Conservation (phyloP, 257 asterid genomes). For the Primulina huaijiensis region DNA sequence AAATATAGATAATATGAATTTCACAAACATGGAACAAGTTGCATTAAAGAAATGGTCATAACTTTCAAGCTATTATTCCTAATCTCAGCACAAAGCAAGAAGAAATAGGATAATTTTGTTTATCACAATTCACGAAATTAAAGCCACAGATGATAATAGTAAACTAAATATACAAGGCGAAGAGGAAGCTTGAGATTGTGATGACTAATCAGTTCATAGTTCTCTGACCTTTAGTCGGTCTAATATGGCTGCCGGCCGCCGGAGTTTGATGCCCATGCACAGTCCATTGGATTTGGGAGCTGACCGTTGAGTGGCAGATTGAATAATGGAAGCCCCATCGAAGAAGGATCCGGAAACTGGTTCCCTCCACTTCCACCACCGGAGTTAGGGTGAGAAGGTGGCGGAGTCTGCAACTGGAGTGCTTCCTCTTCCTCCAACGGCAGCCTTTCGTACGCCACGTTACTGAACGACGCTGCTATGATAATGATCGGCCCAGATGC, state of each 20-base stretch:
- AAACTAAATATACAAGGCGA: conserved; percentile 22
- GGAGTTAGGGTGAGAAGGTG: conserved; percentile 17
- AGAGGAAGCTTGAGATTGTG: conserved; percentile 9
- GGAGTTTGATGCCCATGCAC: conserved; percentile 39
- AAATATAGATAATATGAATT: conserved; percentile 27
- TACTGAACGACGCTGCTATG: conserved; percentile 52
- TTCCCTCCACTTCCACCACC: conserved; percentile 5
- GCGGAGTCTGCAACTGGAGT: conserved; percentile 33
- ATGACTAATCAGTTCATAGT: background rate
- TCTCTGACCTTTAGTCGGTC: conserved; percentile 19
- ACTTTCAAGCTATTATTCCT: conserved; percentile 31
- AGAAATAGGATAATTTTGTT: conserved; percentile 3
- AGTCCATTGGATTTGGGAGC: conserved; percentile 38
- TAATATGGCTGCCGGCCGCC: conserved; percentile 32
- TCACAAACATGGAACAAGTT: conserved; percentile 27
- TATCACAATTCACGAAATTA: conserved; percentile 18
- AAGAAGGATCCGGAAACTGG: conserved; percentile 45
- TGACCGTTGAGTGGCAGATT: conserved; percentile 50
- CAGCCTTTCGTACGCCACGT: conserved; percentile 58
- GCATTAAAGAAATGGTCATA: conserved; percentile 32
- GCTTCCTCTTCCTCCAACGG: conserved; percentile 50
- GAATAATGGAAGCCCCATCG: conserved; percentile 52
- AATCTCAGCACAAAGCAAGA: conserved; percentile 2
- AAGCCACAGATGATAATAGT: background rate
- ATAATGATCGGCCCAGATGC: conserved; percentile 57